Percentiles rank a stretch among this genome's conserved stretches.
Conservation (phyloP, 768 basidiomycete genomes). For the Solioccasus polychromus region DNA sequence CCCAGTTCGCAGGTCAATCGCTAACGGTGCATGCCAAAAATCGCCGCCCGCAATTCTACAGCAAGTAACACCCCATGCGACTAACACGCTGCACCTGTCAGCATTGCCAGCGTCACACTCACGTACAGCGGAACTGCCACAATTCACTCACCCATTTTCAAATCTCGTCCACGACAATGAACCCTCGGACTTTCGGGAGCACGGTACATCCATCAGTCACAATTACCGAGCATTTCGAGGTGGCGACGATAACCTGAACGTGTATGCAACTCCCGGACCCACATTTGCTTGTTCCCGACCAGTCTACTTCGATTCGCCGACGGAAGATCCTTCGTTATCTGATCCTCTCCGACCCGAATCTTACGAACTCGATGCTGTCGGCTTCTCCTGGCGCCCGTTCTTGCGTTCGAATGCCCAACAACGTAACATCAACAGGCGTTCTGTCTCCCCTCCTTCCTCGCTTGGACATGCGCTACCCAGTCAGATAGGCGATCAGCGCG, state of each 20-base stretch:
- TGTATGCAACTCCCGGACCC: conserved; percentile 52
- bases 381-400: conserved; percentile 60
- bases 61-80: conserved; percentile 5
- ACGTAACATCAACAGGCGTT: not conserved
- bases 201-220: not conserved
- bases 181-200: conserved; percentile 14
- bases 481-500: conserved; percentile 16
- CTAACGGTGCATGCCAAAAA: conserved; percentile 2
- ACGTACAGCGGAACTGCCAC: conserved; percentile 16
- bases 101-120: conserved; percentile 9
- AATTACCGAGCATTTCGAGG: conserved; percentile 2
- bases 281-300: conserved; percentile 29
- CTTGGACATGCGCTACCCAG: conserved; percentile 6
- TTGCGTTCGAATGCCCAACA: conserved; percentile 24
- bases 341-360: conserved; percentile 36
- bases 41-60: too few relatives aligned
- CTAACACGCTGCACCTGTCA: conserved; percentile 11
- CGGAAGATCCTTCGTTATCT: conserved; percentile 44
- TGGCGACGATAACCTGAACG: conserved; percentile 7
- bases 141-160: conserved; percentile 2
- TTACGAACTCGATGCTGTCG: conserved; percentile 39
- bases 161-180: conserved; percentile 3
- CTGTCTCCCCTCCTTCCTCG: not conserved
- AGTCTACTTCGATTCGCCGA: conserved; percentile 51
- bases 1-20: conserved; percentile 3